Evolutionary conservation across 1,284 basidiomycete genomes (phyloP).

Genomic region (Ceraceosorus guamensis): DNA sequence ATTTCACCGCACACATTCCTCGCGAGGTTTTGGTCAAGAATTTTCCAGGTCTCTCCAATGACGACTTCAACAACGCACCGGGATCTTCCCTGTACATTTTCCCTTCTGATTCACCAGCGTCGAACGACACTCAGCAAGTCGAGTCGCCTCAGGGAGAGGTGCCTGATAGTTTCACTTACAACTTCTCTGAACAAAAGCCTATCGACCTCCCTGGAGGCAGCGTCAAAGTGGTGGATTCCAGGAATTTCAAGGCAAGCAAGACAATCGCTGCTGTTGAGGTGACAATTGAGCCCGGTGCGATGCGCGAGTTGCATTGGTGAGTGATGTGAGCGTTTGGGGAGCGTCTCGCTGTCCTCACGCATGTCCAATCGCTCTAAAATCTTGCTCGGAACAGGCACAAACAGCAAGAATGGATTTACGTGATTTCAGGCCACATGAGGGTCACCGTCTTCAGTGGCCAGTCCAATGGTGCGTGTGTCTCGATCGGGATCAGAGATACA

Average conservation of each 20-base stretch:
- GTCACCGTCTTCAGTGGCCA: conserved; percentile 15
- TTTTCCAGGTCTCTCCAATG: conserved; percentile 49
- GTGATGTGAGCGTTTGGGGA: background rate
- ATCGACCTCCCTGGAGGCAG: conserved; percentile 56
- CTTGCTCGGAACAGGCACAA: too few relatives aligned
- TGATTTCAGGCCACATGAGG: conserved; percentile 13
- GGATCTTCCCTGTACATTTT: conserved; percentile 48
- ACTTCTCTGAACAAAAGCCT: conserved; percentile 55
- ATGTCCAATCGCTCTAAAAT: background rate
- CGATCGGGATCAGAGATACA: too few relatives aligned
- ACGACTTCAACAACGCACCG: conserved; percentile 15
- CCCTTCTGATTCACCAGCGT: conserved; percentile 1
- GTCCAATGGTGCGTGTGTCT: too few relatives aligned
- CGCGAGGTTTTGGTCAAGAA: conserved; percentile 64
- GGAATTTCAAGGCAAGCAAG: conserved; percentile 51
- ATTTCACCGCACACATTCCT: conserved; percentile 56
- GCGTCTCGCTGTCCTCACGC: background rate
- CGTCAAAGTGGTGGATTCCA: conserved; percentile 51
- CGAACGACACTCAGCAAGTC: conserved; percentile 48
- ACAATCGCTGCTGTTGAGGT: conserved; percentile 63
- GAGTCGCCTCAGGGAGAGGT: conserved; percentile 56
- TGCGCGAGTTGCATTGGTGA: conserved; percentile 59
- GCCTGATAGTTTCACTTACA: conserved; percentile 56
- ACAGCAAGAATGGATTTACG: conserved; percentile 17
- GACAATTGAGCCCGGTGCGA: conserved; percentile 61